Evolutionary conservation across 1,139 yeast genomes (phyloP), one percentile per base, ranked within the genome.

Genomic region (Waltiozyma sp.): DNA sequence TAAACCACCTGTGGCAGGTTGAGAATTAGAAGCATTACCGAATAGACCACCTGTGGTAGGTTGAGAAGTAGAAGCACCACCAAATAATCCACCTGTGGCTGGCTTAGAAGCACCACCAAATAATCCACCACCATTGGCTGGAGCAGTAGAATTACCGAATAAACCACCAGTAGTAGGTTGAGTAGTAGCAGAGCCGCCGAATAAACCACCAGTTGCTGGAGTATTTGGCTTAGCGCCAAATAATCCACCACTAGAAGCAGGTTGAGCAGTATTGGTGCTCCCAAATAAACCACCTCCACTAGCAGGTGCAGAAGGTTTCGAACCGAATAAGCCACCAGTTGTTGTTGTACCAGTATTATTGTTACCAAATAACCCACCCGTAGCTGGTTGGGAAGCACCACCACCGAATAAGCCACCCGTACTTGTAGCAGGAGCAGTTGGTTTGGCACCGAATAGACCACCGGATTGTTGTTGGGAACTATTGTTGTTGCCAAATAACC

Each of bases 401-500:
- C 39, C 39, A 19, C 65, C 68, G 52, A 45, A 45, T 19, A 44
- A 36, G 13, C 47, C 47, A 28, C 45, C 46, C 16, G 44, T 38
- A 15, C 41, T 35, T 1, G 41, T 16, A 26, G 19, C 21, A 11
- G 44, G 33, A 28, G 48, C 21, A 14, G 44, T 37, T 28, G 48
- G 46, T 21, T 50, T 45, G 5, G 28, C 36, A 16, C 65, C 67
- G 51, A 45, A 44, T 16, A 45, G 18, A 10, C 47, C 45, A 23
- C 45, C 45, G 26, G 42, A 36, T 44, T 37, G 14, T 47, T 42
- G 23, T 51, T 44, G 14, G 61, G 59, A 57, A 23, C 51, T 51
- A 24, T 52, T 51, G 15, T 74, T 74, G 34, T 47, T 47, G 6
- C 64, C 64, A 60, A 72, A 69, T 14, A 69, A 53, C 3, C 72